Percentiles rank a stretch among this genome's conserved stretches.
These are phyloP conservation scores for Euclidium syriacum DNA, from an alignment of 345 rosid species.

Conservation along the genomic window DNA sequence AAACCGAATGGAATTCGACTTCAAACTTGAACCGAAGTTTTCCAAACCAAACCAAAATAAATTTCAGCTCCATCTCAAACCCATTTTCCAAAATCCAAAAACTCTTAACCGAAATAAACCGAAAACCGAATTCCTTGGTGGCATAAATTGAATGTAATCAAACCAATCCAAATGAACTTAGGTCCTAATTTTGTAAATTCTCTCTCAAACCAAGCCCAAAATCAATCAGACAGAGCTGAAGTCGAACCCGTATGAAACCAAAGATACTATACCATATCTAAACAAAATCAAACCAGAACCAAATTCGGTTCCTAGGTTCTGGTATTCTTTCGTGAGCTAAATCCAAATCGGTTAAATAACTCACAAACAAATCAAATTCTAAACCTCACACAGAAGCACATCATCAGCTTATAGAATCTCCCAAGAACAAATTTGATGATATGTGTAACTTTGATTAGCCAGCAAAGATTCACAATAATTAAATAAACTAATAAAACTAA, in stretches of 20 bases:
- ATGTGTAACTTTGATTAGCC: not conserved
- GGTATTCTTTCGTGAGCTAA: not conserved
- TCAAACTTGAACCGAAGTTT: no score
- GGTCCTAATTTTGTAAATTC: not conserved
- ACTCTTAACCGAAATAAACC: no score
- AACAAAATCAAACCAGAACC: no score
- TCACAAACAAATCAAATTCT: not conserved
- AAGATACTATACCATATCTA: no score
- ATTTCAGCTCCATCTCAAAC: no score
- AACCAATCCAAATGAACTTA: not conserved
- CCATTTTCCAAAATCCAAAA: no score
- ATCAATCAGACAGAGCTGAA: not conserved
- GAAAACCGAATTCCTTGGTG: not conserved
- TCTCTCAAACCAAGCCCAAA: not conserved
- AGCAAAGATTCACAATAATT: not conserved
- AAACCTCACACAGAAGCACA: not conserved
- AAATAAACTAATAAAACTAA: conserved; percentile 2
- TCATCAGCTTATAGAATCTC: not conserved
- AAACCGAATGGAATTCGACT: no score
- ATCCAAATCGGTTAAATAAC: not conserved
- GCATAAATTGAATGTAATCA: not conserved
- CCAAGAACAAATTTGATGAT: not conserved
- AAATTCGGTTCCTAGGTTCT: not conserved
- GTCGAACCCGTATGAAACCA: not conserved
- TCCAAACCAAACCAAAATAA: no score